A percentile compares a stretch with the other conserved stretches of the same genome.
phyloP scores from a whole-genome alignment of 2,329 filamentous ascomycete genomes.

The Colletotrichum orbiculare region DNA sequence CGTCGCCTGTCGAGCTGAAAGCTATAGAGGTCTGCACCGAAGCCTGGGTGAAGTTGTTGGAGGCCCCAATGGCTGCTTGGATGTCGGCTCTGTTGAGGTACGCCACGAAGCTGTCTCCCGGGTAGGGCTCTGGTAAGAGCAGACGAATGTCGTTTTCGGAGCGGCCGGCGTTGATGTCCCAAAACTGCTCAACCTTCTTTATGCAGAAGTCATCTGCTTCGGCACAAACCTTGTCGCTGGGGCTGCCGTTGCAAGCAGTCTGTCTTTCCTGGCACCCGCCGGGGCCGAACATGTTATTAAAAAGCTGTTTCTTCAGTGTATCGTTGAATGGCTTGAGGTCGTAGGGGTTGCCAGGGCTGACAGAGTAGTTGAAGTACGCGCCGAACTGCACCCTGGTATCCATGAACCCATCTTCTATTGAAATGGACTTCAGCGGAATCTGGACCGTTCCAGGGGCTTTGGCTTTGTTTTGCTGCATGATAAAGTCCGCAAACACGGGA shows the following conservation, averaged over 20 bases:
- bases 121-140: constrained; percentile 3
- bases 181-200: constrained; percentile 10
- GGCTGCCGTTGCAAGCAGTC: constrained; percentile 9
- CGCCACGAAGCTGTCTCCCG: not conserved
- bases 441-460: constrained; percentile 1
- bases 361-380: constrained; percentile 28
- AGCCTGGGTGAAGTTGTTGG: constrained; percentile 13
- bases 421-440: constrained; percentile 18
- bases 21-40: constrained; percentile 16
- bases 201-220: constrained; percentile 18
- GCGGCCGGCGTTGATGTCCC: constrained; percentile 11
- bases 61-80: constrained; percentile 20
- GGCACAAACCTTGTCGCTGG: constrained; percentile 9
- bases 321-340: constrained; percentile 17
- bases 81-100: constrained; percentile 28
- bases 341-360: constrained; percentile 16
- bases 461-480: constrained; percentile 13
- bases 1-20: constrained; percentile 21
- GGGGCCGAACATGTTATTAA: constrained; percentile 11
- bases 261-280: constrained; percentile 19
- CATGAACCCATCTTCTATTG: constrained; percentile 29
- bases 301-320: constrained; percentile 15
- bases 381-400: constrained; percentile 26
- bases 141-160: constrained; percentile 24
- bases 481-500: constrained; percentile 21